Evolutionary conservation across 2,329 filamentous ascomycete genomes (phyloP), one percentile per base, ranked within the genome.

Genomic region (Chaetomiaceae sp.): DNA sequence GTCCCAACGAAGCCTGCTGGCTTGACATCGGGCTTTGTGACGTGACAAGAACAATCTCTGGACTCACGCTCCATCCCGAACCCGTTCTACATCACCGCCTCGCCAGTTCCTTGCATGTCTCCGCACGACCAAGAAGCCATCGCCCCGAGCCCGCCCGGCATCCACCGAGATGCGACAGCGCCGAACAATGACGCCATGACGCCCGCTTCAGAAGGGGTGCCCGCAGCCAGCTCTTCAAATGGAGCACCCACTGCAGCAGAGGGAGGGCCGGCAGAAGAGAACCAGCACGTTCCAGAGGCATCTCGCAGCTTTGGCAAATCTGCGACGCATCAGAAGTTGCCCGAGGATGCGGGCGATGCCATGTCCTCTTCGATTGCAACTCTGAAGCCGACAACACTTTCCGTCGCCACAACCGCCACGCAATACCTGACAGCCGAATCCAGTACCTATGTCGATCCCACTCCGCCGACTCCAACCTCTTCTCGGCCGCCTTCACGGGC

Each of bases 401-500:
- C 68, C n/a, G 61, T 69, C 4, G 64, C 68, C 38, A 71, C 71
- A 44, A 62, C 65, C 16, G 63, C 67, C 53, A 60, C 67, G 7
- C 73, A 75, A 54, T 74, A 73, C 57, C 71, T 80, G 48, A 72
- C 73, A 21, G 74, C 78, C 54, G 74, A 78, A 55, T 69, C 76
- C 10, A 61, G 59, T 14, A 62, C 69, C 4, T 83, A 82, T 59
- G 67, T 82, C 58, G 80, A 84, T 61, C 79, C 80, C 20, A 81
- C 80, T 6, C 79, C 80, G 23, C 72, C 77, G 3, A 83, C 80
- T 1, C 80, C 80, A 11, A 69, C 72, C 47, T 71, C 71, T 33
- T 83, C 80, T 2, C 75, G 77, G 51, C 77, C 79, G 2, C 74
- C 79, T 1, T 84, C 85, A 14, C 72, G 85, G 71, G 75, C 80